phyloP scores from a whole-genome alignment of 306 rosid genomes.

The Fagus sylvatica region DNA sequence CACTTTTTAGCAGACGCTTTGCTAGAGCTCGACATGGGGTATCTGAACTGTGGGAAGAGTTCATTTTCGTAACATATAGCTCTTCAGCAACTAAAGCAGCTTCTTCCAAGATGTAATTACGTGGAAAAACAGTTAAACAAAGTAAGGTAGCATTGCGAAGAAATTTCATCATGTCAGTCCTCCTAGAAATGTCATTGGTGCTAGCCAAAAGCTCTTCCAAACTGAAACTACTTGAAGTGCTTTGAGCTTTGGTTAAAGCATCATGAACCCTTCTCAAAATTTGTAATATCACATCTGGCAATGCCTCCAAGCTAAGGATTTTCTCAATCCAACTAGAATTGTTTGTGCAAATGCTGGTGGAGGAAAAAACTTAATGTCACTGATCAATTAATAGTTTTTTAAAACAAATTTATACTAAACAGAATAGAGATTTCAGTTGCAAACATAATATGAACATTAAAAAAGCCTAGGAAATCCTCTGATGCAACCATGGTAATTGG shows the following conservation, averaged over 20 bases:
- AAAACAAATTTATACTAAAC: neutral
- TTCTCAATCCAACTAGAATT: constrained; percentile 67
- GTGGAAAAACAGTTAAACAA: constrained; percentile 76
- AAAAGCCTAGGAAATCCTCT: neutral
- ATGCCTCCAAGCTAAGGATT: constrained; percentile 62
- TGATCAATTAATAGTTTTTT: constrained; percentile 9
- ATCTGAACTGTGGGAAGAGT: constrained; percentile 49
- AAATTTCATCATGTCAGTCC: constrained; percentile 71
- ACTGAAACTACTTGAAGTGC: constrained; percentile 39
- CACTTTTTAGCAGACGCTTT: constrained; percentile 76
- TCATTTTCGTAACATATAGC: constrained; percentile 55
- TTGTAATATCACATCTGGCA: constrained; percentile 60
- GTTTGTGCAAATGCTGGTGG: constrained; percentile 70
- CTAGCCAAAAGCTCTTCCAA: constrained; percentile 64
- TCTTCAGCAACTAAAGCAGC: constrained; percentile 86
- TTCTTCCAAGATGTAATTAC: constrained; percentile 77
- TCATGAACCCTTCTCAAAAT: constrained; percentile 57
- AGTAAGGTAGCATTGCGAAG: constrained; percentile 71
- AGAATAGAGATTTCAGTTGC: neutral
- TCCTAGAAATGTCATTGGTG: constrained; percentile 33
- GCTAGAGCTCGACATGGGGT: constrained; percentile 89
- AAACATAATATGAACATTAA: neutral
- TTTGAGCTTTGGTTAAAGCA: constrained; percentile 43
- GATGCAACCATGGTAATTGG: neutral
- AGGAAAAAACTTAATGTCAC: constrained; percentile 26